Conservation (phyloP, 129 eudicot genomes). For the Kitagawia praeruptora region DNA sequence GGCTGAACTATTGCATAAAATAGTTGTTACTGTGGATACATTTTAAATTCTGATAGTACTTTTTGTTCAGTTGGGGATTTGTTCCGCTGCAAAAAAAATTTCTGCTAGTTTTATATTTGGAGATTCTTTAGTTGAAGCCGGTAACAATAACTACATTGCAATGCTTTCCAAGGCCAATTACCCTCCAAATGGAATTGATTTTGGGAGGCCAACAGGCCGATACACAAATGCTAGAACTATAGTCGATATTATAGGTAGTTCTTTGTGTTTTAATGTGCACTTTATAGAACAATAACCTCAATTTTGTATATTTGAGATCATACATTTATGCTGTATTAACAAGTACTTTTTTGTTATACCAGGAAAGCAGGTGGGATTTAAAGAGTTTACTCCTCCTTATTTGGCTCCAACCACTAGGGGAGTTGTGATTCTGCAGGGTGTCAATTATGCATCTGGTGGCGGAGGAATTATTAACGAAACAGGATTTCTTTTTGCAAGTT, state of each 20-base stretch:
- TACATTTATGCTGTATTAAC: neutral
- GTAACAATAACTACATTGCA: slow-evolving; percentile 75
- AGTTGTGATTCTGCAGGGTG: slow-evolving; percentile 45
- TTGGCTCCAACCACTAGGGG: slow-evolving; percentile 76
- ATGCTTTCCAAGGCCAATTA: slow-evolving; percentile 67
- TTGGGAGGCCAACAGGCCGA: slow-evolving; percentile 75
- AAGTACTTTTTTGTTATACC: slow-evolving; percentile 7
- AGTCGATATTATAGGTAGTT: slow-evolving; percentile 67
- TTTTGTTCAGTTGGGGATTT: slow-evolving; percentile 18
- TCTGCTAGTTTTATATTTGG: slow-evolving; percentile 77
- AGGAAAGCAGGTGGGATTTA: slow-evolving; percentile 56
- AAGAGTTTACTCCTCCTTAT: slow-evolving; percentile 54
- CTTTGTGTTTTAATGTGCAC: neutral
- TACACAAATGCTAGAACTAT: slow-evolving; percentile 83
- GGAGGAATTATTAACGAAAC: slow-evolving; percentile 77
- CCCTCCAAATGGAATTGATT: slow-evolving; percentile 76
- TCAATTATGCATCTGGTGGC: slow-evolving; percentile 94
- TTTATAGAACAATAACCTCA: neutral
- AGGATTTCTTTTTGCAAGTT: slow-evolving; percentile 65
- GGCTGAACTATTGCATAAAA: slow-evolving; percentile 17
- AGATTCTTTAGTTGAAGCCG: slow-evolving; percentile 85
- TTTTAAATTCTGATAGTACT: slow-evolving; percentile 18
- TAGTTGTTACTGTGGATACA: slow-evolving; percentile 11
- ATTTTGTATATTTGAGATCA: neutral
- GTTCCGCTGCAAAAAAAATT: slow-evolving; percentile 22